phyloP scores from a whole-genome alignment of 495 filamentous ascomycete species.

The Penicillium robsamsonii region DNA sequence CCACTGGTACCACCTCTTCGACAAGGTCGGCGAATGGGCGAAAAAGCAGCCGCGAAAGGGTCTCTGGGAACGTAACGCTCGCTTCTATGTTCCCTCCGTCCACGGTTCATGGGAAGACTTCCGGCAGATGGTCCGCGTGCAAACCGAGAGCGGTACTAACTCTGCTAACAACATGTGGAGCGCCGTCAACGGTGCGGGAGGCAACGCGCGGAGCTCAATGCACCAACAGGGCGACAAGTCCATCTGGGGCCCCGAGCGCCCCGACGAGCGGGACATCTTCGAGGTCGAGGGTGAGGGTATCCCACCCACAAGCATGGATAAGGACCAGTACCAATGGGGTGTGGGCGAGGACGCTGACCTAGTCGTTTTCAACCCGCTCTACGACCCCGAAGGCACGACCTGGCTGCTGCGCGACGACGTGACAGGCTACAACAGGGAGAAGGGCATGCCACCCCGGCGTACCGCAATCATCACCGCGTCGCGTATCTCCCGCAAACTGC shows the following conservation, averaged over 20 bases:
- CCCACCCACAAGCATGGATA: constrained; percentile 69
- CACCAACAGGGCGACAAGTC: constrained; percentile 61
- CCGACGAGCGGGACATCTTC: constrained; percentile 63
- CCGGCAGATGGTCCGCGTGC: constrained; percentile 84
- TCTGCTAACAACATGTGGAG: constrained; percentile 72
- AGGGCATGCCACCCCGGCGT: constrained; percentile 70
- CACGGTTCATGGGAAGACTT: constrained; percentile 95
- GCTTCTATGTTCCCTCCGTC: constrained; percentile 86
- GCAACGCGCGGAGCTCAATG: constrained; percentile 37
- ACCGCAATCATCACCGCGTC: constrained; percentile 84
- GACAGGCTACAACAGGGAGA: constrained; percentile 77
- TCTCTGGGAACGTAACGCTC: constrained; percentile 87
- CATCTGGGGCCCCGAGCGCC: constrained; percentile 82
- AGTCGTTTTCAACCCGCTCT: constrained; percentile 90
- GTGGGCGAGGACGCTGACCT: constrained; percentile 91
- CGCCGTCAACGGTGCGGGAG: constrained; percentile 37
- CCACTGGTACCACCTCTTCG: constrained; percentile 91
- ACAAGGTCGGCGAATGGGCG: constrained; percentile 71
- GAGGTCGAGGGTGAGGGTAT: constrained; percentile 66
- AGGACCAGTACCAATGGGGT: constrained; percentile 83
- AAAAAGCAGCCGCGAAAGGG: constrained; percentile 82
- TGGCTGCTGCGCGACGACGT: constrained; percentile 87
- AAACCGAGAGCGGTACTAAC: constrained; percentile 78
- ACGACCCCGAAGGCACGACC: constrained; percentile 82
- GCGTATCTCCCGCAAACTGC: constrained; percentile 76